A percentile compares a stretch with the other conserved stretches of the same genome.
These are phyloP conservation scores for Picea sitchensis DNA, from an alignment of 75 land plant species.

Conservation along the genomic window DNA sequence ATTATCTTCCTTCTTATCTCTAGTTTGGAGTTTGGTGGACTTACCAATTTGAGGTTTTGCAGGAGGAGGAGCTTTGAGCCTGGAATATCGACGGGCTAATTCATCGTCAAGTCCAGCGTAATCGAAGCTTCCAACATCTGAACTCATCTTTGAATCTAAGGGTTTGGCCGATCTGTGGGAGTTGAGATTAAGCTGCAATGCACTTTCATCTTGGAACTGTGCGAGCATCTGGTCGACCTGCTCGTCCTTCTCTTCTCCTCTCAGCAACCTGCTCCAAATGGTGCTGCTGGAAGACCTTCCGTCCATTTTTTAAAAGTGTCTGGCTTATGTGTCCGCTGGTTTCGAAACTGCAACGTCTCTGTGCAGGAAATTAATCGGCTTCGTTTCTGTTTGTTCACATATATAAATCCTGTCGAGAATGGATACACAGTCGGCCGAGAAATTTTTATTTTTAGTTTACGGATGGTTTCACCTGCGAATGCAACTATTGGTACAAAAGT, in stretches of 20 bases:
- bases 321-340: no score
- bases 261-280: conserved; percentile 5
- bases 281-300: not conserved
- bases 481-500: no score
- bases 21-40: not conserved
- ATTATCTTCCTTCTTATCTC: not conserved
- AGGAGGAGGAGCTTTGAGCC: conserved; percentile 9
- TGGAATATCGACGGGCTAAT: not conserved
- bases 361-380: no score
- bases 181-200: conserved; percentile 7
- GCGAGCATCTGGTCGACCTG: not conserved
- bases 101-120: not conserved
- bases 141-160: not conserved
- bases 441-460: no score
- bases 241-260: not conserved
- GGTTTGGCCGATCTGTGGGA: not conserved
- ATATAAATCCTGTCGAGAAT: no score
- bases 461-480: no score
- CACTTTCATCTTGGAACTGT: conserved; percentile 6
- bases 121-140: not conserved
- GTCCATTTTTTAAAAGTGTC: no score
- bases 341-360: no score
- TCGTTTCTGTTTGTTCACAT: no score
- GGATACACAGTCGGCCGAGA: no score
- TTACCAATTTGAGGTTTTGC: not conserved